Evolutionary conservation across 148 eudicot species (phyloP), one percentile per base, ranked within the genome.

Genomic region (Salicornia ramosissima): DNA sequence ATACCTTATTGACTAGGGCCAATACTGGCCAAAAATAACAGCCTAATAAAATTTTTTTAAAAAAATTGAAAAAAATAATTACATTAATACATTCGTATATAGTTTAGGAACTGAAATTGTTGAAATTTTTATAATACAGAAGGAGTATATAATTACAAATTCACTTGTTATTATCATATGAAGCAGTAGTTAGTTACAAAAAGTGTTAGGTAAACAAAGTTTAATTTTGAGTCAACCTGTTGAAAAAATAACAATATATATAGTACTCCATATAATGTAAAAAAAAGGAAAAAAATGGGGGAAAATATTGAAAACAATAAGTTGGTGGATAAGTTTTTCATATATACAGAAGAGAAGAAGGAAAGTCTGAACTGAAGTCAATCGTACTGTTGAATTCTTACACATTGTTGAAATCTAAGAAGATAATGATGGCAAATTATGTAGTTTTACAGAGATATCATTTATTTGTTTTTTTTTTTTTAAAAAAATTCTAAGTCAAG

Each of bases 391-490:
- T 63, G 50, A 63, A 62, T 21, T 40, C 30, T 62, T 39, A 62
- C 66, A 62, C 21, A 63, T 63, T 70, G 73, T 70, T 70, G 73
- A 70, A 70, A 29, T 70, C 65, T 58, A 70, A 57, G 43, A 57
- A 58, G 73, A 70, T 70, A 43, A 47, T 57, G 73, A 29, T 50
- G 31, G n/a, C 22, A 57, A 39, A 30, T 46, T 21, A 46, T 56
- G 30, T 55, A 21, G 5, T 13, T 46, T n/a, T n/a, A n/a, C n/a
- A n/a, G n/a, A n/a, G n/a, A n/a, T 36, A 3, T 36, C 40, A 36
- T 3, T 4, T 36, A 3, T 36, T 36, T 36, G 4, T 36, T 36
- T 36, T 36, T 36, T 36, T 36, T 36, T 36, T 36, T 36, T n/a
- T n/a, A n/a, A n/a, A n/a, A n/a, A n/a, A n/a, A n/a, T n/a, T n/a